These are phyloP conservation scores for Huiozyma sinensis DNA, from an alignment of 805 yeast genomes.

Conservation along the genomic window DNA sequence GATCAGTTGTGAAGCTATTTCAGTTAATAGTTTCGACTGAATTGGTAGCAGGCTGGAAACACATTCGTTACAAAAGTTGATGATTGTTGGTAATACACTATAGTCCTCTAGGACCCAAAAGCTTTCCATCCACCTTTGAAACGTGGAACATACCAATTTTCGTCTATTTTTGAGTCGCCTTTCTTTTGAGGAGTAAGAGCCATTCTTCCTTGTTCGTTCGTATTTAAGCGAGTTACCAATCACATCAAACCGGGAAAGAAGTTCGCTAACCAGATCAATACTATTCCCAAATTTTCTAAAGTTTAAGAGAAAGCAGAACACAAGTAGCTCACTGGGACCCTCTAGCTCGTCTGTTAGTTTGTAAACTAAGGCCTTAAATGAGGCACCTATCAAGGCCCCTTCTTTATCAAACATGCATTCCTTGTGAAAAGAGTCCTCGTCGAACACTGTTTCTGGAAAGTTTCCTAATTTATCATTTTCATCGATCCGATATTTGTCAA, in stretches of 20 bases:
- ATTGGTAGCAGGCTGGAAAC: slow-evolving; percentile 50
- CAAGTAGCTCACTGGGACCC: slow-evolving; percentile 57
- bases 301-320: slow-evolving; percentile 66
- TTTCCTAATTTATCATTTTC: slow-evolving; percentile 8
- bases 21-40: slow-evolving; percentile 53
- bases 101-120: slow-evolving; percentile 74
- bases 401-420: slow-evolving; percentile 36
- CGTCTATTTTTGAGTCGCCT: slow-evolving; percentile 49
- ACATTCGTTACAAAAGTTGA: slow-evolving; percentile 73
- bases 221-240: slow-evolving; percentile 26
- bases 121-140: slow-evolving; percentile 81
- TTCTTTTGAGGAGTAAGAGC: slow-evolving; percentile 32
- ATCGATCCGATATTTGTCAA: slow-evolving; percentile 27
- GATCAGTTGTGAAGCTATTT: slow-evolving; percentile 46
- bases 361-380: slow-evolving; percentile 56
- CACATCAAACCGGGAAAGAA: slow-evolving; percentile 56
- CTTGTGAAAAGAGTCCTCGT: slow-evolving; percentile 16
- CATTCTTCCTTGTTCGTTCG: slow-evolving; percentile 28
- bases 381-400: slow-evolving; percentile 53
- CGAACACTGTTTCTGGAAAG: not conserved
- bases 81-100: slow-evolving; percentile 51
- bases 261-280: slow-evolving; percentile 53
- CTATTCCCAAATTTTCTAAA: slow-evolving; percentile 64
- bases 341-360: slow-evolving; percentile 53
- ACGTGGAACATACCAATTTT: slow-evolving; percentile 53